These are phyloP conservation scores for Helotiales sp. DNA, from an alignment of 2,329 filamentous ascomycete genomes.

Conservation along the genomic window DNA sequence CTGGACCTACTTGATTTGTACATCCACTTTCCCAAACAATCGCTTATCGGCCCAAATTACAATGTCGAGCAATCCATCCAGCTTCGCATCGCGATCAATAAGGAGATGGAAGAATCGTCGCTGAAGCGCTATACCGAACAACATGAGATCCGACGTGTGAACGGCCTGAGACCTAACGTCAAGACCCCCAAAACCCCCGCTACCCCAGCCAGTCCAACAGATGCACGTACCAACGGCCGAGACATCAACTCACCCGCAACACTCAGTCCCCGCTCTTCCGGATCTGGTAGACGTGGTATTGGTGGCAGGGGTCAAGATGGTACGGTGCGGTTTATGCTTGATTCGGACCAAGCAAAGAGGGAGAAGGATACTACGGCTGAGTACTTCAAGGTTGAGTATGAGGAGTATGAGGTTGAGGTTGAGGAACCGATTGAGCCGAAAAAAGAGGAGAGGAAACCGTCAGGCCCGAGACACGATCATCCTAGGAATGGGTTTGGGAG, in stretches of 20 bases:
- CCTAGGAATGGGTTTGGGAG: conserved; percentile 26
- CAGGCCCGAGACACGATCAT: conserved; percentile 15
- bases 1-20: conserved; percentile 92
- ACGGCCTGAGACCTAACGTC: conserved; percentile 43
- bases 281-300: conserved; percentile 36
- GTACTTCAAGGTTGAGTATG: conserved; percentile 75
- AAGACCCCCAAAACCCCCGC: conserved; percentile 44
- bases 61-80: conserved; percentile 81
- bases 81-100: conserved; percentile 85
- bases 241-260: conserved; percentile 40
- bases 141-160: conserved; percentile 49
- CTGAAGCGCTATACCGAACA: conserved; percentile 68
- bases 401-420: conserved; percentile 78
- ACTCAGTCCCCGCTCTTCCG: conserved; percentile 40
- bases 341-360: conserved; percentile 72
- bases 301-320: conserved; percentile 59
- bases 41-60: conserved; percentile 74
- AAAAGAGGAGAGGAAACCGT: conserved; percentile 26
- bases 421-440: conserved; percentile 58
- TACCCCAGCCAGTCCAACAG: conserved; percentile 43
- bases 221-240: conserved; percentile 40
- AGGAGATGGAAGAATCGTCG: conserved; percentile 70
- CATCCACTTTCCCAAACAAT: conserved; percentile 78
- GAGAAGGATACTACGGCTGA: conserved; percentile 72
- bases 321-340: conserved; percentile 88